Percentiles rank a stretch among this genome's conserved stretches.
These are phyloP conservation scores for Ophiocytium majus DNA, from an alignment of 352 stramenopile genomes.

Conservation along the genomic window DNA sequence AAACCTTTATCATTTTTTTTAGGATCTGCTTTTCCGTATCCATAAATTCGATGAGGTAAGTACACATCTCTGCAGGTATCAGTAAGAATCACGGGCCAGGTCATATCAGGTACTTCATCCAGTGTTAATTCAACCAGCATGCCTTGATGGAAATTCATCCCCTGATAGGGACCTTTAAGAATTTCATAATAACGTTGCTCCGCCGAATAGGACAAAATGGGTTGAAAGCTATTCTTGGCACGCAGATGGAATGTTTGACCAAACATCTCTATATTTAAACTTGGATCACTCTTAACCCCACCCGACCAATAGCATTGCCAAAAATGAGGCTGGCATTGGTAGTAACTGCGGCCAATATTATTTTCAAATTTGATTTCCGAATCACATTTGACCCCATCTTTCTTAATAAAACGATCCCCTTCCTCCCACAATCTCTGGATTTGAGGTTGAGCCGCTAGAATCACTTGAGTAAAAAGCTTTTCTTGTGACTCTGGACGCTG, in stretches of 20 bases:
- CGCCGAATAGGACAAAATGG: neutral
- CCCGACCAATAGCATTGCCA: no score
- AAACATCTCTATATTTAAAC: neutral
- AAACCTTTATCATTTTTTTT: no score
- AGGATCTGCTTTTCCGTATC: neutral
- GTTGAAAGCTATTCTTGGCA: neutral
- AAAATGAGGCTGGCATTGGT: constrained; percentile 8
- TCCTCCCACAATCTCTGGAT: neutral
- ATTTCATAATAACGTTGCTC: no score
- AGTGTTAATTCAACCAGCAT: neutral
- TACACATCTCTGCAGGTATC: constrained; percentile 5
- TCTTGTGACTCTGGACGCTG: neutral
- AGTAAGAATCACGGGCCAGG: neutral
- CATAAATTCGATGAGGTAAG: neutral
- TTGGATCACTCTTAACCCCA: neutral
- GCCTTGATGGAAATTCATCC: neutral
- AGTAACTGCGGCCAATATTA: neutral
- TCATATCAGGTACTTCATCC: neutral
- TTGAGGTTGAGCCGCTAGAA: neutral
- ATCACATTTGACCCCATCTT: neutral
- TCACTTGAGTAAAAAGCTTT: constrained; percentile 8
- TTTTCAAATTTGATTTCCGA: neutral
- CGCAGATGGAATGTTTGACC: neutral
- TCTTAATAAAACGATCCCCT: neutral
- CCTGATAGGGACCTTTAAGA: neutral